Evolutionary conservation across 805 yeast species (phyloP).

Genomic region (Schizosaccharomyces cryophilus): DNA sequence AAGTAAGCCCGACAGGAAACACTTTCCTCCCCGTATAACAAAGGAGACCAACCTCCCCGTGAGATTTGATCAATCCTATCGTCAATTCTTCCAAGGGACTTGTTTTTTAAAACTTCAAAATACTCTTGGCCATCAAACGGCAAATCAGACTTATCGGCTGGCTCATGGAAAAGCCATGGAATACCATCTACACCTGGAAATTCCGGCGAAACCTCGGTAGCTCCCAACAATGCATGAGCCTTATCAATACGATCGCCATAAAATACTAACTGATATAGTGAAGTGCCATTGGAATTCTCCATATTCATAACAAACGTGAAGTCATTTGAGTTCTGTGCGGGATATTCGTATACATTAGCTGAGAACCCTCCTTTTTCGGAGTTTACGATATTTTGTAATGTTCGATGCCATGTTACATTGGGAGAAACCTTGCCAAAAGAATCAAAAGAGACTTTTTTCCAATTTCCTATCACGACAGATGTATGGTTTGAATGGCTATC

Average conservation of each 20-base stretch:
- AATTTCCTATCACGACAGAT: not conserved
- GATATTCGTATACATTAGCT: not conserved
- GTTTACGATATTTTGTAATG: not conserved
- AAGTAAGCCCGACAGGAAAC: not conserved
- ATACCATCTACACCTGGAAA: not conserved
- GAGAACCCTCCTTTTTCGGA: not conserved
- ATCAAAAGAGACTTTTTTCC: not conserved
- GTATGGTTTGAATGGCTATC: not conserved
- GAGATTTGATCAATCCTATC: not conserved
- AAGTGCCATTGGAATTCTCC: not conserved
- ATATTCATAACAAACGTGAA: not conserved
- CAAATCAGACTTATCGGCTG: no score
- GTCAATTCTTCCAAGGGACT: not conserved
- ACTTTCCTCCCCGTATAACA: not conserved
- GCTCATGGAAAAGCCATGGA: not conserved
- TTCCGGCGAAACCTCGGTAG: not conserved
- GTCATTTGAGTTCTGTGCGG: not conserved
- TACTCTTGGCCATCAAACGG: not conserved
- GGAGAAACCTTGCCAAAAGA: not conserved
- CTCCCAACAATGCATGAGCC: not conserved
- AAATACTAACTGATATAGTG: not conserved
- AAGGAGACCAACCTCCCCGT: not conserved
- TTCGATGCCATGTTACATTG: not conserved
- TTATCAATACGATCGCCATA: not conserved
- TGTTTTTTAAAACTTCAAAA: not conserved